Evolutionary conservation across 352 stramenopile genomes (phyloP).

Genomic region (Globisporangium cystogenes): DNA sequence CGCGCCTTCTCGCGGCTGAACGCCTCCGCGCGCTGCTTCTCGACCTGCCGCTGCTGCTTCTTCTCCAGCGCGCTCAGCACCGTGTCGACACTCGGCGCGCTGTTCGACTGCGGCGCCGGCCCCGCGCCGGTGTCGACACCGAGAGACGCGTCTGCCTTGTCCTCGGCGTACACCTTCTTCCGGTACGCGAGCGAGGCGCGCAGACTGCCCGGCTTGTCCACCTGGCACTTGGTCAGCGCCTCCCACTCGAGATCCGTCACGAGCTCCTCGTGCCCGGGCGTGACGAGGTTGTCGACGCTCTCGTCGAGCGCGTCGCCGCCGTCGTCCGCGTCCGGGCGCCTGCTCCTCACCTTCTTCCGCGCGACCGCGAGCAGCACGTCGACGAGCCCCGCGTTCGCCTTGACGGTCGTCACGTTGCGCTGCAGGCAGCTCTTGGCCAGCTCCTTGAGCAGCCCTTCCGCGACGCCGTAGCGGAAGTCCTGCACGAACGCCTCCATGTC

Average conservation of each 20-base stretch:
- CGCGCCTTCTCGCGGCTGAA: conserved; percentile 59
- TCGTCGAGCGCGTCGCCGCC: conserved; percentile 40
- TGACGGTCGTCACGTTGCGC: conserved; percentile 12
- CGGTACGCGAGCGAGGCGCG: conserved; percentile 49
- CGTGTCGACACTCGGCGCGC: conserved; percentile 24
- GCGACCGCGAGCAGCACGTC: conserved; percentile 49
- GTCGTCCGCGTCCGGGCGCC: conserved; percentile 18
- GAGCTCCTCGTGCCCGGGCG: conserved; percentile 30
- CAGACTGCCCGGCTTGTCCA: conserved; percentile 40
- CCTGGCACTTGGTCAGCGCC: conserved; percentile 38
- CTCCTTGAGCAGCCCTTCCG: conserved; percentile 82
- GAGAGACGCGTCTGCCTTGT: conserved; percentile 24
- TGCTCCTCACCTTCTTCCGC: conserved; percentile 52
- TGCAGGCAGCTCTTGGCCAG: conserved; percentile 23
- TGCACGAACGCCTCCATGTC: conserved; percentile 89
- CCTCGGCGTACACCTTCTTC: conserved; percentile 40
- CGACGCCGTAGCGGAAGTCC: conserved; percentile 85
- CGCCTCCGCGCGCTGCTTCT: conserved; percentile 29
- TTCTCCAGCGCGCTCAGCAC: conserved; percentile 49
- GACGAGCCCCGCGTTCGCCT: conserved; percentile 47
- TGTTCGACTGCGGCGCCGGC: neutral
- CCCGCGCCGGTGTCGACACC: conserved; percentile 9
- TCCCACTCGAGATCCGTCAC: conserved; percentile 80
- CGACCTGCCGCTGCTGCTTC: conserved; percentile 28
- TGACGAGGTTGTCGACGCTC: conserved; percentile 38